Percentiles rank a stretch among this genome's conserved stretches.
These are phyloP conservation scores for Paramecium sonneborni DNA, from an alignment of 73 alveolate genomes.

Conservation along the genomic window DNA sequence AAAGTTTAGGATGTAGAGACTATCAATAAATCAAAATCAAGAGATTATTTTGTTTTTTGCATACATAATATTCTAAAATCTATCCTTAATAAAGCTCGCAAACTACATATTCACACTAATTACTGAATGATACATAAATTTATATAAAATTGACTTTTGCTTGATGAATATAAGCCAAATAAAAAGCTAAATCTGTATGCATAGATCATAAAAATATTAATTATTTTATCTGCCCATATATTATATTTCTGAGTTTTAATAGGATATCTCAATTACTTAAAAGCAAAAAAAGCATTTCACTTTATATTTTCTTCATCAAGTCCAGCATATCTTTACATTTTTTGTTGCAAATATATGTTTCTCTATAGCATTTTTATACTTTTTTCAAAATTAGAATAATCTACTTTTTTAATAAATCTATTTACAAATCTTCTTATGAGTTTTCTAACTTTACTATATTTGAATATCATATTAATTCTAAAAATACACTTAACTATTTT, in stretches of 20 bases:
- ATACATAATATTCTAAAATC: background rate
- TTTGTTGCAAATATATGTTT: conserved; percentile 86
- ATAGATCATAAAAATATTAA: conserved; percentile 86
- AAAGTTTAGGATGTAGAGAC: background rate
- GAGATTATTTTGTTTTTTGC: background rate
- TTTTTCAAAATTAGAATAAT: background rate
- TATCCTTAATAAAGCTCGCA: background rate
- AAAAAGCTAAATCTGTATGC: conserved; percentile 92
- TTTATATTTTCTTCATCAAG: background rate
- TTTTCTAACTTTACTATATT: background rate
- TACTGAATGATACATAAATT: too few relatives aligned
- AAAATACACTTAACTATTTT: too few relatives aligned
- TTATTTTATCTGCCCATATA: conserved; percentile 82
- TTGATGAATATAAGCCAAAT: conserved; percentile 73
- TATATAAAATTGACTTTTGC: too few relatives aligned
- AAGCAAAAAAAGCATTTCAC: conserved; percentile 74
- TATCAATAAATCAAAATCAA: background rate
- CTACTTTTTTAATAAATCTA: background rate
- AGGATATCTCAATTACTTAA: conserved; percentile 70
- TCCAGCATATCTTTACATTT: conserved; percentile 77
- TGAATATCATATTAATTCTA: background rate
- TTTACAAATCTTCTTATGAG: conserved; percentile 5
- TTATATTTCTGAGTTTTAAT: conserved; percentile 73
- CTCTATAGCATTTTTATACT: conserved; percentile 64
- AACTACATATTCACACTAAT: too few relatives aligned